Evolutionary conservation across 441 rosid species (phyloP).

Genomic region (Hura crepitans): DNA sequence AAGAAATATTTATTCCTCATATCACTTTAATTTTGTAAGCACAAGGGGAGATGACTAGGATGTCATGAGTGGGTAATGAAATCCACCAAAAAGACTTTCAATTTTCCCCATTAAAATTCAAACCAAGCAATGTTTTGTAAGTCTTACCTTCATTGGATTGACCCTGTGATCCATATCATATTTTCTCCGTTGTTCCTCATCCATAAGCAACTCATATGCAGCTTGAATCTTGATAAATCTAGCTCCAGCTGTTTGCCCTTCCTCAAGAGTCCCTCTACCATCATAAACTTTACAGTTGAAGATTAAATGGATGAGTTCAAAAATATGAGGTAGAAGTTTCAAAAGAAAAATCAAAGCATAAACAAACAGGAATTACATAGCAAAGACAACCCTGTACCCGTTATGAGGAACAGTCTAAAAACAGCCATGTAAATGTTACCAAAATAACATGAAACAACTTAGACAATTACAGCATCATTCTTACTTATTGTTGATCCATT

Average conservation of each 20-base stretch:
- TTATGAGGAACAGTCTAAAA: background rate
- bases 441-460: conserved; percentile 3
- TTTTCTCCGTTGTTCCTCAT: conserved; percentile 60
- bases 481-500: too few relatives aligned
- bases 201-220: conserved; percentile 89
- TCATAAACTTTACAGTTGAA: conserved; percentile 60
- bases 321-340: background rate
- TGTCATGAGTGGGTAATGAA: background rate
- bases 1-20: too few relatives aligned
- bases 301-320: conserved; percentile 23
- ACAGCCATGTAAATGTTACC: background rate
- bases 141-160: conserved; percentile 84
- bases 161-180: conserved; percentile 79
- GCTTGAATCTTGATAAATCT: conserved; percentile 98
- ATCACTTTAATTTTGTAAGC: too few relatives aligned
- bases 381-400: background rate
- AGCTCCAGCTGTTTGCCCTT: conserved; percentile 93
- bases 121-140: background rate
- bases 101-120: background rate
- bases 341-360: conserved; percentile 1
- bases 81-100: background rate
- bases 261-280: conserved; percentile 86
- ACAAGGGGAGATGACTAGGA: background rate
- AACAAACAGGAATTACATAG: background rate
- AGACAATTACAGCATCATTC: background rate